Evolutionary conservation across 371 early-diverging fungal genomes (phyloP), one percentile per base, ranked within the genome.

Genomic region (Mucor indicus): DNA sequence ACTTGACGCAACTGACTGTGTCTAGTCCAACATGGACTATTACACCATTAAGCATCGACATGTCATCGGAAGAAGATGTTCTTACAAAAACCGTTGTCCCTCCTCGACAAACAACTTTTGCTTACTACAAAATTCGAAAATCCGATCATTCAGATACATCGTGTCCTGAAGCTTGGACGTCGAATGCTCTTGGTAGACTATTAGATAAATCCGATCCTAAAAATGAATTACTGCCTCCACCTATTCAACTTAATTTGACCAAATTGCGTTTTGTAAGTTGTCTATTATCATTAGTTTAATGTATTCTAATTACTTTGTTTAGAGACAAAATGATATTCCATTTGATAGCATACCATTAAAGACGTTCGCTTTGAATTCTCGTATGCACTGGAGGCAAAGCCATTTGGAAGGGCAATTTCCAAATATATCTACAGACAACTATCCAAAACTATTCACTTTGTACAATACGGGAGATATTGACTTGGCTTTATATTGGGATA

Each of bases 401-500:
- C 54, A 77, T 2, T 62, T 95, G 30, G 60, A 63, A 1, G 48
- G 64, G 4, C 85, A 84, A 37, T 91, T 85, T 54, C 80, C 89
- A 0, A 72, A 69, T 25, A 70, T 94, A 2, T 59, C 85, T 4
- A 50, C 58, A 7, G 59, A 64, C 1, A 59, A 69, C 11, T 68
- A 81, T 15, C 62, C 64, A 11, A 55, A 60, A 1, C 54, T 79
- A 37, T 93, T 93, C 57, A 82, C 92, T 0, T 64, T 92, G 8
- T 93, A 85, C 57, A 84, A 79, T 45, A 80, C 88, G 10, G 89
- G 87, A 40, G 92, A 93, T 48, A 78, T 94, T 17, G 97, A 96
- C 55, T 69, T 95, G 39, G 73, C 85, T 3, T 51, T 96, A n/a
- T 87, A 89, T 55, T 96, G 93, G 93, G 80, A 85, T 36, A 72